phyloP scores from a whole-genome alignment of 441 rosid genomes.

The Pelargonium cotyledonis region DNA sequence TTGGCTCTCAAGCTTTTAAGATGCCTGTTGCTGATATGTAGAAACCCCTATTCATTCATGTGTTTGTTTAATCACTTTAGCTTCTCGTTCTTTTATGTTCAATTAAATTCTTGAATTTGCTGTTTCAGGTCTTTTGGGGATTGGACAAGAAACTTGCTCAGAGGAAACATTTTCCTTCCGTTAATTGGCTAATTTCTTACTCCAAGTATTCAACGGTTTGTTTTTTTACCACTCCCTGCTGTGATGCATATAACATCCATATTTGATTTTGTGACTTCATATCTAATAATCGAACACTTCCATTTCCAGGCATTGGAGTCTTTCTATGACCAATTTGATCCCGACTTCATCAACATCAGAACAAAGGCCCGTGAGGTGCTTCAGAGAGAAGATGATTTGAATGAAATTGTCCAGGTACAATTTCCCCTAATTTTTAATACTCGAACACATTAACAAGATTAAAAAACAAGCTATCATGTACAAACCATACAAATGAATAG shows the following conservation, averaged over 20 bases:
- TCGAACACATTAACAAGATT: not conserved
- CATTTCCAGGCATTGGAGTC: conserved; percentile 85
- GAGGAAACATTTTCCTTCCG: conserved; percentile 99
- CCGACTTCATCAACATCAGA: conserved; percentile 94
- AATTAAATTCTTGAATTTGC: not conserved
- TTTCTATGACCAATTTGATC: conserved; percentile 94
- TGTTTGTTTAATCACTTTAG: not conserved
- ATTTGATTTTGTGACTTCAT: not conserved
- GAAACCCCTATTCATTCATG: not conserved
- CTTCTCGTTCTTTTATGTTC: not conserved
- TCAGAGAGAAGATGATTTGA: conserved; percentile 97
- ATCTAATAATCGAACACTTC: conserved; percentile 7
- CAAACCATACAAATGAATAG: not conserved
- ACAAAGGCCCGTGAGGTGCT: conserved; percentile 96
- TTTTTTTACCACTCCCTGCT: conserved; percentile 12
- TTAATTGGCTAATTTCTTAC: conserved; percentile 98
- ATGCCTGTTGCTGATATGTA: not conserved
- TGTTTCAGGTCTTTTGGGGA: conserved; percentile 93
- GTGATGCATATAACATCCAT: not conserved
- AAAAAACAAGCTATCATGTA: not conserved
- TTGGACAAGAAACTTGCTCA: conserved; percentile 99
- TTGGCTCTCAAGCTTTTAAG: not conserved
- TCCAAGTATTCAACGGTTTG: conserved; percentile 90
- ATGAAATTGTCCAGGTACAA: conserved; percentile 95
- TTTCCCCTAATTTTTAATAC: not conserved